Base-by-base conservation (phyloP, 2,329 filamentous ascomycete genomes). In the Magnaporthiopsis rhizophila region DNA sequence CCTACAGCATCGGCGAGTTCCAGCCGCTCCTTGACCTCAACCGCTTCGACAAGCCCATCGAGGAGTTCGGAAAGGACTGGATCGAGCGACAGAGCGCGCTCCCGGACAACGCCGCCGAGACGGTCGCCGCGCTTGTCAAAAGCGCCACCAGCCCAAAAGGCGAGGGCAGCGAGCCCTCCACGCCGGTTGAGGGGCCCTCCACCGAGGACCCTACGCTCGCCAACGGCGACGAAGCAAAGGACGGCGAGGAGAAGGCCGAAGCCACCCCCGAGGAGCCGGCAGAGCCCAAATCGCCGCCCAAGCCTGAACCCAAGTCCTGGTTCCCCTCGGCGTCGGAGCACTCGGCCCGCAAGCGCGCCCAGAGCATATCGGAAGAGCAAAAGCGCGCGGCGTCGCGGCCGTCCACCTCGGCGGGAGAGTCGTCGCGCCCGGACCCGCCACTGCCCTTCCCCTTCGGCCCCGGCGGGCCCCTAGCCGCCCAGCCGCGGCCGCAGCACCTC, bases 1-100 rank as follows among this genome's bases (percentile, higher is more conserved):
- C 77, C 64, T 90, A 81, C 80, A 86, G 77, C 69, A 88, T 90
- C 62, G 89, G 88, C 6, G 82, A 84, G 1, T 90, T 90, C 73
- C 81, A 86, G 68, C 89, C 90, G 0, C 75, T 92, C 3, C 74
- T 92, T 11, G 86, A 91, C 66, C 76, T 87, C 71, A 78, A 82
- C 56, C 79, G 81, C 9, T 86, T 88, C 69, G 80, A 84, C 65
- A 81, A 82, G 69, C 78, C 80, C 11, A 66, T 82, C 0, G 81
- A 81, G 15, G 78, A 82, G 18, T 81, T 80, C 63, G 79, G 79
- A 21, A 82, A 81, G 62, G 76, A 81, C 65, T 74, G 78, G 64
- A 69, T 74, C 21, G 66, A 68, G 56, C 70, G 71, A 21, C 66
- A 68, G 32, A 68, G 69, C 64, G 74, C 58, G 67, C 74, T 59